Evolutionary conservation across 371 early-diverging fungal species (phyloP), one percentile per base, ranked within the genome.

Genomic region (Zopfochytrium polystomum): DNA sequence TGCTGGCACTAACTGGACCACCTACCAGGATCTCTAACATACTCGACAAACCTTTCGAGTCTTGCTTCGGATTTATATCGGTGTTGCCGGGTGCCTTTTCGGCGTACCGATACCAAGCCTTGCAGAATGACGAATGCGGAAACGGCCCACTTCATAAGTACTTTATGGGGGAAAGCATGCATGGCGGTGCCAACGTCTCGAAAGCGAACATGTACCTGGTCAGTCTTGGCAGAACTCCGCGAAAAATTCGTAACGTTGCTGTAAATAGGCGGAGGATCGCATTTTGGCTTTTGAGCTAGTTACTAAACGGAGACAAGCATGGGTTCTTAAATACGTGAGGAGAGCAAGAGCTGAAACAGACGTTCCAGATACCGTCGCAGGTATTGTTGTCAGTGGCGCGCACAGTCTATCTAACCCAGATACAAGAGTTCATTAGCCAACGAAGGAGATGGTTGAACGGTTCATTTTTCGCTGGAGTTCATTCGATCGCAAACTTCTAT

Each of bases 1-100:
- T n/a, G n/a, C n/a, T n/a, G n/a, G n/a, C n/a, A n/a, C n/a, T n/a
- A n/a, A n/a, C n/a, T n/a, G n/a, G n/a, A n/a, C n/a, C n/a, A n/a
- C n/a, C n/a, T n/a, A n/a, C n/a, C n/a, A n/a, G n/a, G 68, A 93
- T 95, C 87, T 89, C 90, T 58, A 96, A 96, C 71, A 96, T 96
- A 68, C 80, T 96, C 13, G 96, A 96, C 78, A 96, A 96, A 76
- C 96, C 95, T 1, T 80, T 96, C 15, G 96, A 96, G 76, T 92
- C 93, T 1, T 89, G 92, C 20, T 93, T 92, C n/a, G n/a, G n/a
- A n/a, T n/a, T n/a, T n/a, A n/a, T n/a, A n/a, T n/a, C n/a, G n/a
- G n/a, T n/a, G n/a, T 80, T 94, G 25, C 94, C 95, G 5, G 95
- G 95, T 62, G 95, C 95, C 18, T 96, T 96, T 72, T 92, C 93